Percentiles rank a stretch among this genome's conserved stretches.
Conservation (phyloP, 2,329 filamentous ascomycete species). For the Aspergillus persii region DNA sequence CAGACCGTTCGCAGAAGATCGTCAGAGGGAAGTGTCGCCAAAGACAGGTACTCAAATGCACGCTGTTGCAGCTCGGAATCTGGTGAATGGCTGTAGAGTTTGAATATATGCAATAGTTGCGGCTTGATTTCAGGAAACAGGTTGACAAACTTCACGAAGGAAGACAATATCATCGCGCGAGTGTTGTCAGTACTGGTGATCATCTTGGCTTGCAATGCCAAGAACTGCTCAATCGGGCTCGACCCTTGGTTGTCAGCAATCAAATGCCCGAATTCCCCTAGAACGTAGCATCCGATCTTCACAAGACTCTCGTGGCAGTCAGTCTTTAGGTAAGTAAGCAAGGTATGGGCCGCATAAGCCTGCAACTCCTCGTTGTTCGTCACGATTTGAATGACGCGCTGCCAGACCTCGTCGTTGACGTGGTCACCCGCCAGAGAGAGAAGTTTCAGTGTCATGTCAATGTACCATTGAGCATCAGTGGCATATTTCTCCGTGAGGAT, state of each 20-base stretch:
- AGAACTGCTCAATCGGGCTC: slow-evolving; percentile 94
- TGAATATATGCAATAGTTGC: slow-evolving; percentile 85
- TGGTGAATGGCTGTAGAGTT: slow-evolving; percentile 87
- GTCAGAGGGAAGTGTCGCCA: slow-evolving; percentile 83
- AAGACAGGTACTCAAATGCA: slow-evolving; percentile 88
- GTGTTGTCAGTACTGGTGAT: slow-evolving; percentile 84
- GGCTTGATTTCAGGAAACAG: slow-evolving; percentile 98
- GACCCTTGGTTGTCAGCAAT: slow-evolving; percentile 89
- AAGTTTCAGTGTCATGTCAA: slow-evolving; percentile 90
- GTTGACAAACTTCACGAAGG: slow-evolving; percentile 97
- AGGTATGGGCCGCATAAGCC: slow-evolving; percentile 91
- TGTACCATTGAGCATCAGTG: slow-evolving; percentile 98
- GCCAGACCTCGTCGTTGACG: slow-evolving; percentile 98
- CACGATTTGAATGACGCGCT: slow-evolving; percentile 96
- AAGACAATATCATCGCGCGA: slow-evolving; percentile 88
- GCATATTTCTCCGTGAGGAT: slow-evolving; percentile 98
- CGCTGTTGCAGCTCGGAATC: slow-evolving; percentile 95
- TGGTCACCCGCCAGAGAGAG: slow-evolving; percentile 97
- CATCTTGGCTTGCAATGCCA: slow-evolving; percentile 88
- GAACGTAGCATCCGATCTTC: slow-evolving; percentile 94
- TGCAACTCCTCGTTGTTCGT: slow-evolving; percentile 99
- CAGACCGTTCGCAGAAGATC: slow-evolving; percentile 90
- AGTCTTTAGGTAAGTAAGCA: slow-evolving; percentile 85
- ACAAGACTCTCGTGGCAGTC: slow-evolving; percentile 96
- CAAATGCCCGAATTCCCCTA: slow-evolving; percentile 95